A percentile compares a stretch with the other conserved stretches of the same genome.
Conservation (phyloP, 805 yeast species). For the Candida boidinii region DNA sequence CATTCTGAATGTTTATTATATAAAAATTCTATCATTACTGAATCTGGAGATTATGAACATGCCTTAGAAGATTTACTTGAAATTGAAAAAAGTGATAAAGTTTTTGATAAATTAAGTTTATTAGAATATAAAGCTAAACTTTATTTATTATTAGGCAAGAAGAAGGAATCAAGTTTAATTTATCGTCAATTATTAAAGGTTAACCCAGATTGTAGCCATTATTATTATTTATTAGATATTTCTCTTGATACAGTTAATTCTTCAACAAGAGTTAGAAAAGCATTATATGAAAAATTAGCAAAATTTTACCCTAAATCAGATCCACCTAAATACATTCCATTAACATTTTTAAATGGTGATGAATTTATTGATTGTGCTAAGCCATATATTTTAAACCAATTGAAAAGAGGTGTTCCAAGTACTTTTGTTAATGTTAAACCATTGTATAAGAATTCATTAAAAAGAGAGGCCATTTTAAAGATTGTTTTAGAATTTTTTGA, state of each 20-base stretch:
- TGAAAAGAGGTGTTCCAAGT: slow-evolving; percentile 82
- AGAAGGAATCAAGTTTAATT: slow-evolving; percentile 56
- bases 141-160: slow-evolving; percentile 45
- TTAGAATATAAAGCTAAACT: slow-evolving; percentile 63
- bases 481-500: slow-evolving; percentile 43
- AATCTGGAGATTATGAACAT: slow-evolving; percentile 50
- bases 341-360: slow-evolving; percentile 57
- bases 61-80: slow-evolving; percentile 56
- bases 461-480: slow-evolving; percentile 35
- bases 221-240: slow-evolving; percentile 60
- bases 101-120: slow-evolving; percentile 51
- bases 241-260: slow-evolving; percentile 45
- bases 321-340: slow-evolving; percentile 70
- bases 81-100: slow-evolving; percentile 39
- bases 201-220: slow-evolving; percentile 71
- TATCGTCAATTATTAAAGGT: slow-evolving; percentile 69
- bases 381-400: slow-evolving; percentile 50
- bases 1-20: slow-evolving; percentile 74
- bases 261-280: slow-evolving; percentile 40
- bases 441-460: slow-evolving; percentile 44
- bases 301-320: slow-evolving; percentile 77
- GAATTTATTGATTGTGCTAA: slow-evolving; percentile 34
- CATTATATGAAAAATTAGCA: slow-evolving; percentile 57
- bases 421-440: slow-evolving; percentile 82
- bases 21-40: slow-evolving; percentile 57